Conservation (phyloP, 805 yeast species). For the Cyberlindnera mycetangii region DNA sequence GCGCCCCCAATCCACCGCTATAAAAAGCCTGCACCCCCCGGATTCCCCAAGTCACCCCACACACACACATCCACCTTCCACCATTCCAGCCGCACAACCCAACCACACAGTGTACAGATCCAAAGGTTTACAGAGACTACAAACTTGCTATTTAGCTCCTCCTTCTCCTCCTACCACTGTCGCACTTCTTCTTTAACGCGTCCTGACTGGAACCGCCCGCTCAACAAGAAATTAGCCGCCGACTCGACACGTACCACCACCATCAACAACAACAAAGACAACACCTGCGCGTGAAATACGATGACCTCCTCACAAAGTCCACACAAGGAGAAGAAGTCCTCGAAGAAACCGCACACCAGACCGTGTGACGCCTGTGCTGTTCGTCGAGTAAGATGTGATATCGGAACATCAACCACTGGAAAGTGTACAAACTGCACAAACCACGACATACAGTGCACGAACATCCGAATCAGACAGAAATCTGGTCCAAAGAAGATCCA, state of each 20-base stretch:
- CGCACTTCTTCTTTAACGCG: not conserved
- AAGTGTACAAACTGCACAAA: conserved; percentile 24
- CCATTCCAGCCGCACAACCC: not conserved
- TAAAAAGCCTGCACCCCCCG: not conserved
- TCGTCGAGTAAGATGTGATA: conserved; percentile 27
- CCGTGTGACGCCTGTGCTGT: conserved; percentile 30
- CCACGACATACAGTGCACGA: conserved; percentile 25
- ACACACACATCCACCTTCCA: not conserved
- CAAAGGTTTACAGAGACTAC: too few relatives aligned
- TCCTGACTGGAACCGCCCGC: not conserved
- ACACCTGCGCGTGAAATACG: too few relatives aligned
- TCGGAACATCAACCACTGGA: conserved; percentile 13
- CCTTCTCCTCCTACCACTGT: too few relatives aligned
- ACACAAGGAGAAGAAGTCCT: not conserved
- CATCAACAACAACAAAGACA: not conserved
- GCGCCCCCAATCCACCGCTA: not conserved
- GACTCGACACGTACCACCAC: not conserved
- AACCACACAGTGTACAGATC: too few relatives aligned
- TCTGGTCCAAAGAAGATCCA: conserved; percentile 27
- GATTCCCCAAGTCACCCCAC: not conserved
- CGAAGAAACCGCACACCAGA: conserved; percentile 12
- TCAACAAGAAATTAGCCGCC: not conserved
- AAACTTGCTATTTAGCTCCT: too few relatives aligned
- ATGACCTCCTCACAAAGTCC: too few relatives aligned
- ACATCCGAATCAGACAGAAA: conserved; percentile 24